Percentiles rank a stretch among this genome's conserved stretches.
Conservation (phyloP, 2,329 filamentous ascomycete genomes). For the Clarireedia sp. region DNA sequence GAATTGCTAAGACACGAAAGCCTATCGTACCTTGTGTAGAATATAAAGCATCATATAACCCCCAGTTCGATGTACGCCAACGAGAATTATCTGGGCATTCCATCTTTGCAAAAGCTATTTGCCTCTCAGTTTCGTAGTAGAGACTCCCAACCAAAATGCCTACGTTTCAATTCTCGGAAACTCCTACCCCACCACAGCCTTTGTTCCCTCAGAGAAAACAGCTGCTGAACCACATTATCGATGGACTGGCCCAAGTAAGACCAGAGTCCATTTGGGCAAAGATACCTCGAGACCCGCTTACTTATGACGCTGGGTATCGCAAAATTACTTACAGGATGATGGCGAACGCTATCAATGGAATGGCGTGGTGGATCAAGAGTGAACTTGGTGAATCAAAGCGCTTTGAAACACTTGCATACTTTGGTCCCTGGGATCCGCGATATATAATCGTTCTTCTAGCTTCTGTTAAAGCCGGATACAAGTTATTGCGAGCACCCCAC, state of each 20-base stretch:
- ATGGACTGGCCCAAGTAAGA: background rate
- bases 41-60: too few relatives aligned
- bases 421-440: background rate
- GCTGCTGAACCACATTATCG: background rate
- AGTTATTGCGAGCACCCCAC: background rate
- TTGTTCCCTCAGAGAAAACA: background rate
- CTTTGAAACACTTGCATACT: constrained; percentile 2
- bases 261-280: background rate
- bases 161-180: background rate
- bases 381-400: background rate
- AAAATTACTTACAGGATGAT: background rate
- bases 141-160: background rate
- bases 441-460: background rate
- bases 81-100: background rate
- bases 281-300: background rate
- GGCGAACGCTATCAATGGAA: background rate
- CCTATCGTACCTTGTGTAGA: too few relatives aligned
- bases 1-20: too few relatives aligned
- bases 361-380: background rate
- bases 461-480: background rate
- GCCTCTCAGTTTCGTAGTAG: background rate
- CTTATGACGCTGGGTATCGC: background rate
- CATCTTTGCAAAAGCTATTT: background rate
- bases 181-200: background rate
- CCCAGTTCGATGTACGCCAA: background rate